These are phyloP conservation scores for Penicillium paneum DNA, from an alignment of 2,329 filamentous ascomycete species.

Conservation along the genomic window DNA sequence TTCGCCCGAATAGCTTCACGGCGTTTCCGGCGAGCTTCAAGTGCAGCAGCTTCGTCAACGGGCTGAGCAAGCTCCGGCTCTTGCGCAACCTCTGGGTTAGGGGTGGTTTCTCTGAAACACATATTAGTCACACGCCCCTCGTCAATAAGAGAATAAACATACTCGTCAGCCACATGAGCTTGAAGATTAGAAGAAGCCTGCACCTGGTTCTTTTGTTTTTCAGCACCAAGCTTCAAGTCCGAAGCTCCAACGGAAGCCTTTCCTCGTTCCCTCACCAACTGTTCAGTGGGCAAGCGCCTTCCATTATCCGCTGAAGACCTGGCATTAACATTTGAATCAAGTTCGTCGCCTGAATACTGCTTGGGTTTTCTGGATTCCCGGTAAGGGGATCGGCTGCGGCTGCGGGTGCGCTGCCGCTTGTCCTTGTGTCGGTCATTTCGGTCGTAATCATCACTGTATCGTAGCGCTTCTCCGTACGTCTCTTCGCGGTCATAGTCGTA, in stretches of 20 bases:
- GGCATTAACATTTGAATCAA: conserved; percentile 26
- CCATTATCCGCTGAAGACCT: conserved; percentile 34
- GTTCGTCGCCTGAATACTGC: conserved; percentile 38
- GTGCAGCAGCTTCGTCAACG: conserved; percentile 77
- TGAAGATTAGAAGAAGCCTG: conserved; percentile 44
- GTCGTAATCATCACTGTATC: conserved; percentile 52
- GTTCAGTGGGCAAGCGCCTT: conserved; percentile 54
- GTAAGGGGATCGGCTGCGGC: conserved; percentile 50
- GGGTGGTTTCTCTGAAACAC: conserved; percentile 16
- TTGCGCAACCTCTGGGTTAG: conserved; percentile 18
- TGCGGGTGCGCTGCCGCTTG: conserved; percentile 57
- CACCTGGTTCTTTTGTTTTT: conserved; percentile 62
- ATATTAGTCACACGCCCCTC: conserved; percentile 13
- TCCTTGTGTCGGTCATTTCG: conserved; percentile 47
- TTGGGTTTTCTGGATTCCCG: conserved; percentile 39
- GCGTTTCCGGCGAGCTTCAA: conserved; percentile 78
- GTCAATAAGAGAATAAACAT: conserved; percentile 31
- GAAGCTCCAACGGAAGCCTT: conserved; percentile 55
- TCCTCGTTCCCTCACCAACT: conserved; percentile 63
- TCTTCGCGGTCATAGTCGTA: conserved; percentile 53
- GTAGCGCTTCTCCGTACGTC: conserved; percentile 38
- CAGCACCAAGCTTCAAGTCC: conserved; percentile 63
- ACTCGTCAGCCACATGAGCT: conserved; percentile 39
- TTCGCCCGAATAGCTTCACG: conserved; percentile 83
- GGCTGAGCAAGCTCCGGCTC: conserved; percentile 52